A percentile compares a stretch with the other conserved stretches of the same genome.
phyloP scores from a whole-genome alignment of 345 rosid species.

The Clausena lansium region DNA sequence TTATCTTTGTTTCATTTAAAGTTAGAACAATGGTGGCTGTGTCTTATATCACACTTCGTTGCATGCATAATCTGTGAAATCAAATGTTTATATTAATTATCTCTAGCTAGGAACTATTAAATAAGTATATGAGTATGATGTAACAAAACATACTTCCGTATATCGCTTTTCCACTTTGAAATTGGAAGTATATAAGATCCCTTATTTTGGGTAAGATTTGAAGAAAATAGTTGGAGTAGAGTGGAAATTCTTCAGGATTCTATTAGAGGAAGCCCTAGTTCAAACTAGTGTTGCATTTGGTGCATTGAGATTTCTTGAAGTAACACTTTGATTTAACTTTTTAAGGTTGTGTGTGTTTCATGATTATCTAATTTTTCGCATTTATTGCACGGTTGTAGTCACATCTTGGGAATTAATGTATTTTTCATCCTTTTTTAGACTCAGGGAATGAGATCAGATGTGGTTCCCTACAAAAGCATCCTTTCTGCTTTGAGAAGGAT shows the following conservation, averaged over 20 bases:
- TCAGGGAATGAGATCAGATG: slow-evolving; percentile 69
- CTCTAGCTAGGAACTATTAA: background rate
- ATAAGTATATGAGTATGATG: background rate
- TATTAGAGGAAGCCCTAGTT: background rate
- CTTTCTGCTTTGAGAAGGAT: slow-evolving; percentile 81
- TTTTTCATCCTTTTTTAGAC: slow-evolving; percentile 38
- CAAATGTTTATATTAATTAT: background rate
- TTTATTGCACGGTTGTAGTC: background rate
- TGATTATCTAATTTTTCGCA: background rate
- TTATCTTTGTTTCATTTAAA: background rate
- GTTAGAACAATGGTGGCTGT: background rate
- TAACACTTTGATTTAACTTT: background rate
- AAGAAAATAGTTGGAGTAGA: background rate
- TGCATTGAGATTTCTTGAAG: background rate
- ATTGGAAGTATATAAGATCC: background rate
- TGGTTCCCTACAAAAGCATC: slow-evolving; percentile 79
- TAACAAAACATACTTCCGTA: background rate
- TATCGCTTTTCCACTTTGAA: no score
- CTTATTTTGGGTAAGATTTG: background rate
- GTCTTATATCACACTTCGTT: slow-evolving; percentile 1
- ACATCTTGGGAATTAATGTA: slow-evolving; percentile 3
- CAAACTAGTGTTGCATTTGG: slow-evolving; percentile 1
- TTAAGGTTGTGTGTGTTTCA: background rate
- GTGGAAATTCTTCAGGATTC: background rate
- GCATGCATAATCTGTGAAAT: slow-evolving; percentile 1